Conservation (phyloP, 1,284 basidiomycete genomes). For the Malassezia arunalokei region DNA sequence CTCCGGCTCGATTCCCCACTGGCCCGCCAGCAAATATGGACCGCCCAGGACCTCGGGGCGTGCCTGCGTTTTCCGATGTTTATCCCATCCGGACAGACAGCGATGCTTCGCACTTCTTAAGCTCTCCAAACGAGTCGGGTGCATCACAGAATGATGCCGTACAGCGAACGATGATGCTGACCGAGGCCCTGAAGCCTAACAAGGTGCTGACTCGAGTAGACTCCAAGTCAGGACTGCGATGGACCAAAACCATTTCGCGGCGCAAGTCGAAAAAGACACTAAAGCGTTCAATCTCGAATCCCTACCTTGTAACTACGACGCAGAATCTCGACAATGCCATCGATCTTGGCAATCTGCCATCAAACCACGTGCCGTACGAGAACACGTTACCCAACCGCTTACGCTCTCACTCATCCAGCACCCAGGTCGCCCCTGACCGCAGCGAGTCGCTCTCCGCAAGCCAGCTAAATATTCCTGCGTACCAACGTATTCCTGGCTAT, state of each 20-base stretch:
- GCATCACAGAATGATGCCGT: background rate
- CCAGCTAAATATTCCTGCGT: too few species aligned
- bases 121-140: background rate
- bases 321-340: conserved; percentile 15
- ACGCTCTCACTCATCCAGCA: background rate
- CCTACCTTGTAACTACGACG: conserved; percentile 12
- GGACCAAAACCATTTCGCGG: conserved; percentile 10
- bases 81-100: background rate
- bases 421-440: background rate
- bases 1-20: background rate
- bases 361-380: background rate
- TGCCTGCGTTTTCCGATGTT: background rate
- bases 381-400: background rate
- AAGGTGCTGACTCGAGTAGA: background rate
- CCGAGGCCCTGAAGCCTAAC: conserved; percentile 11
- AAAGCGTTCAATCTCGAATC: conserved; percentile 12
- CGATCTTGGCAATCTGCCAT: conserved; percentile 9
- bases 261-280: conserved; percentile 11
- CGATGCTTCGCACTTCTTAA: background rate
- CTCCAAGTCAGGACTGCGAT: background rate
- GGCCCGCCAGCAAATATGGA: background rate
- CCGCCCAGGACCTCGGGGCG: background rate
- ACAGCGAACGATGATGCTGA: conserved; percentile 5
- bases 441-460: background rate
- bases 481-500: too few species aligned